Evolutionary conservation across 108 stramenopile species (phyloP), one percentile per base, ranked within the genome.

Genomic region (Seminavis robusta): DNA sequence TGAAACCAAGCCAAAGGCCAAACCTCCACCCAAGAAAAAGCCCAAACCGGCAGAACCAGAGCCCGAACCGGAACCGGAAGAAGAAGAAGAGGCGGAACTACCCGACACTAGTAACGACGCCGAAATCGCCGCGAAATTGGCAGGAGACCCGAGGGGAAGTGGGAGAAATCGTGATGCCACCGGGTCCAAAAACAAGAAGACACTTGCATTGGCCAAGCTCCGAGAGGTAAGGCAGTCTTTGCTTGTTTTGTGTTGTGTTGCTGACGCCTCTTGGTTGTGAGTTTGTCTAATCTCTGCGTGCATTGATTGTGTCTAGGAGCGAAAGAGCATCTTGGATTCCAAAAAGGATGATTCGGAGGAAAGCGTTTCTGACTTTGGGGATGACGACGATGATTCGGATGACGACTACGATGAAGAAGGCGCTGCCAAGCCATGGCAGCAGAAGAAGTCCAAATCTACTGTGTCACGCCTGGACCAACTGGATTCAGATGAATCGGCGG

Each of bases 321-420:
- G 80, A 15, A 67, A 56, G 59, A n/a, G n/a, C n/a, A n/a, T n/a
- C n/a, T n/a, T n/a, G n/a, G 78, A 74, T 25, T 46, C 49, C 1
- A 20, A 39, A 37, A 77, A 67, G 17, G 83, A 87, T 53, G 63
- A 65, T 17, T 53, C 52, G 5, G 67, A 69, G 23, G 84, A 82
- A 1, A 81, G 76, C 50, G 86, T 86, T 26, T 71, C 79, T 11
- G 85, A 83, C 44, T 90, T 83, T 64, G 88, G 76, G 0, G 80
- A 73, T 33, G 92, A 92, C n/a, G 85, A 83, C 34, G 80, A 87
- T 29, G 88, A 87, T 38, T 74, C 73, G 2, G 84, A 85, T 45
- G 84, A 82, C 34, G 86, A 90, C 31, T 77, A 86, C 36, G 80
- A 87, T 28, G 87, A 87, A 40, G 57, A 40, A 15, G 46, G 38